These are phyloP conservation scores for Ustilago trichophora DNA, from an alignment of 1,284 basidiomycete species.

Conservation along the genomic window DNA sequence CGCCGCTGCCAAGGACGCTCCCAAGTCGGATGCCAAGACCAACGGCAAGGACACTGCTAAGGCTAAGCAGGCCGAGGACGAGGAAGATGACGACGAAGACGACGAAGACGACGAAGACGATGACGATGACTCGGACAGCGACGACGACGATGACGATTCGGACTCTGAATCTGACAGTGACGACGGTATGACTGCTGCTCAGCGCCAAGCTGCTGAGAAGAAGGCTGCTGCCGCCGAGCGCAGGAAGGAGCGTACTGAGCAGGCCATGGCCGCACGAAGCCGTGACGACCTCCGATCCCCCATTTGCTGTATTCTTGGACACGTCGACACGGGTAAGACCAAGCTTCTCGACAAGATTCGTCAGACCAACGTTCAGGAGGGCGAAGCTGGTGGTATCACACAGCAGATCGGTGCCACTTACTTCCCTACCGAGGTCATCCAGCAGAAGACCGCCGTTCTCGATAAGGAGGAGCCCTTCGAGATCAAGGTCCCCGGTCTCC, in stretches of 20 bases:
- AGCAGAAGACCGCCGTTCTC: constrained; percentile 88
- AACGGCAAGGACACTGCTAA: constrained; percentile 15
- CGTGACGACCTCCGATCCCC: constrained; percentile 93
- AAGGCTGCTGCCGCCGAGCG: constrained; percentile 86
- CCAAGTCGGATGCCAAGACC: no score
- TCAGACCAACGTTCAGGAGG: constrained; percentile 99
- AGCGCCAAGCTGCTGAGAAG: constrained; percentile 75
- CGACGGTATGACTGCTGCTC: constrained; percentile 65
- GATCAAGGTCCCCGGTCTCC: constrained; percentile 95
- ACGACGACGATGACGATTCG: constrained; percentile 70
- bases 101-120: constrained; percentile 32
- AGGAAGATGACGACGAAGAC: constrained; percentile 5
- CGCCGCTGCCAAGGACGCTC: constrained; percentile 20
- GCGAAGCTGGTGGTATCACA: constrained; percentile 99
- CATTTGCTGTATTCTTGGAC: constrained; percentile 98
- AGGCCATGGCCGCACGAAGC: constrained; percentile 83
- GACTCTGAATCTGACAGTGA: constrained; percentile 62
- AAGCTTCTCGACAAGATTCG: constrained; percentile 99
- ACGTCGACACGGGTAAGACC: constrained; percentile 99
- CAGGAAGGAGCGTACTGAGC: constrained; percentile 82
- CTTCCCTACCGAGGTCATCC: constrained; percentile 97
- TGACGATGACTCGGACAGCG: constrained; percentile 69
- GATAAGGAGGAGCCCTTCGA: constrained; percentile 86
- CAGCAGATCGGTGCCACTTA: constrained; percentile 99
- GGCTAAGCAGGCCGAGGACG: no score